These are phyloP conservation scores for Sonneratia caseolaris DNA, from an alignment of 345 rosid species.

Conservation along the genomic window DNA sequence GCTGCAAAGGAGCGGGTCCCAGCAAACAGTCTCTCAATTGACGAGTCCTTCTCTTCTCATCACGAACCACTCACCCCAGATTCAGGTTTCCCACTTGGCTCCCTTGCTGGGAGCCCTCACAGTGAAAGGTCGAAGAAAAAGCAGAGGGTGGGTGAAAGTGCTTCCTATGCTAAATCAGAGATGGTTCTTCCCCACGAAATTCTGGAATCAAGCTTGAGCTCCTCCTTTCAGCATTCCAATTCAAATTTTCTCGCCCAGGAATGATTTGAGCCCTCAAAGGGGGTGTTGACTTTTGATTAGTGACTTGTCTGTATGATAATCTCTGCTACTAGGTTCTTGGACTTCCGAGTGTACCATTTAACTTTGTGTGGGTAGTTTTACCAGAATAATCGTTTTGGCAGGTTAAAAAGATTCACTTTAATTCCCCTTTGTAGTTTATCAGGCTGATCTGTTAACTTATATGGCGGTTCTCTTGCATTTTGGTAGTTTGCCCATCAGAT, in stretches of 20 bases:
- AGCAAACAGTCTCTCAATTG: constrained; percentile 66
- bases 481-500: too few species aligned
- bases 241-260: constrained; percentile 33
- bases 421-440: too few species aligned
- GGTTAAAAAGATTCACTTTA: too few species aligned
- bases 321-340: not conserved
- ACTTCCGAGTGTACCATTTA: too few species aligned
- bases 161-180: constrained; percentile 36
- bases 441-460: too few species aligned
- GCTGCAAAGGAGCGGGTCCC: constrained; percentile 47
- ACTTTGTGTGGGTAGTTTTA: too few species aligned
- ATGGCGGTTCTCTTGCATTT: too few species aligned
- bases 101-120: constrained; percentile 49
- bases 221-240: constrained; percentile 41
- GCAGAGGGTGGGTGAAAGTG: constrained; percentile 38
- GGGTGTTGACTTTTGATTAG: not conserved
- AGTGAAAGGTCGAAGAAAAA: constrained; percentile 59
- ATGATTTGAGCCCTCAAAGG: constrained; percentile 46
- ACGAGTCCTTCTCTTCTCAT: constrained; percentile 75
- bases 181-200: constrained; percentile 51
- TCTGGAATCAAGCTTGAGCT: constrained; percentile 68
- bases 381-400: too few species aligned
- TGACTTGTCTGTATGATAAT: not conserved
- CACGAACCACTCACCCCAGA: constrained; percentile 83
- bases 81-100: constrained; percentile 53